phyloP scores from a whole-genome alignment of 169 alveolate species.

The Plasmodium billcollinsi region DNA sequence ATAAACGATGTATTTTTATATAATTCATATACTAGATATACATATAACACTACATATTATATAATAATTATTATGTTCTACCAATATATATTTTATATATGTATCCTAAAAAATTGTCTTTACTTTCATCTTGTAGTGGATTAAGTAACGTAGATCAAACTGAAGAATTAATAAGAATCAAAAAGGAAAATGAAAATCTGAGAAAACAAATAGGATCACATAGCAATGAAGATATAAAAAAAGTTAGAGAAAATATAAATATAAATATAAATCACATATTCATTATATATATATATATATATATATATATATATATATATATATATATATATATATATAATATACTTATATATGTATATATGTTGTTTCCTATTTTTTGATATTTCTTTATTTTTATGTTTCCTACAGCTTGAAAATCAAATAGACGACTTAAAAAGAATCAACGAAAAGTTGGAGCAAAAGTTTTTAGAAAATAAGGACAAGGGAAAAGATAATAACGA shows the following conservation, averaged over 20 bases:
- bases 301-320: neutral
- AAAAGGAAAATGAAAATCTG: slow-evolving; percentile 74
- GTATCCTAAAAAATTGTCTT: neutral
- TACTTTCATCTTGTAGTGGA: slow-evolving; percentile 37
- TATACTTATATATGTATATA: slow-evolving; percentile 3
- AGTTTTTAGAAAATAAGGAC: slow-evolving; percentile 26
- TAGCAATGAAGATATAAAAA: slow-evolving; percentile 31
- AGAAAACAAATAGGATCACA: slow-evolving; percentile 25
- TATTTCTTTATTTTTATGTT: neutral
- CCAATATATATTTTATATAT: neutral
- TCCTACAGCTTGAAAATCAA: slow-evolving; percentile 53
- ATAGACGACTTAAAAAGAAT: slow-evolving; percentile 54
- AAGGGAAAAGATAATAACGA: slow-evolving; percentile 17
- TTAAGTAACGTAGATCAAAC: slow-evolving; percentile 72
- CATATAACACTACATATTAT: neutral
- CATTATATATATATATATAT: neutral
- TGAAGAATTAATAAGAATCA: slow-evolving; percentile 69
- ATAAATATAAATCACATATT: neutral
- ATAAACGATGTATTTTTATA: neutral
- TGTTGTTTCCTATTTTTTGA: neutral
- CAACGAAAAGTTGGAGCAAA: slow-evolving; percentile 43
- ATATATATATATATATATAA: no score
- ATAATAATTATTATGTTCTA: no score
- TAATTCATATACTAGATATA: neutral
- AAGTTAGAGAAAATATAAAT: slow-evolving; percentile 39